Evolutionary conservation across 148 eudicot genomes (phyloP).

Genomic region (Fagopyrum tataricum): DNA sequence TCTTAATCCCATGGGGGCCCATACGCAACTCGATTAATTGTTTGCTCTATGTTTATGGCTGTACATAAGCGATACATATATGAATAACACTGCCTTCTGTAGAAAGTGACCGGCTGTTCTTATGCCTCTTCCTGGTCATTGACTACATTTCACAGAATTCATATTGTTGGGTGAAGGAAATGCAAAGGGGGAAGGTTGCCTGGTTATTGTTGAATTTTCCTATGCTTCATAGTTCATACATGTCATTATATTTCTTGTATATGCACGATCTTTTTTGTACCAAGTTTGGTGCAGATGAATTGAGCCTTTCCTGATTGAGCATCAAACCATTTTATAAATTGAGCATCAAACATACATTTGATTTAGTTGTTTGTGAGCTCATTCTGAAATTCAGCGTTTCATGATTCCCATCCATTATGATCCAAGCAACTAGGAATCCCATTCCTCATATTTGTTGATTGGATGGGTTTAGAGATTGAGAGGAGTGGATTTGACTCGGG

Average conservation of each 20-base stretch:
- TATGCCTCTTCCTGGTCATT: background rate
- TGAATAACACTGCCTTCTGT: background rate
- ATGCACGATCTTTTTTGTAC: too few relatives aligned
- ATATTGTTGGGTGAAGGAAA: slow-evolving; percentile 9
- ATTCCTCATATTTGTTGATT: too few relatives aligned
- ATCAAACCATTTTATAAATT: too few relatives aligned
- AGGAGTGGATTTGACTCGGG: too few relatives aligned
- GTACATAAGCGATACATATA: background rate
- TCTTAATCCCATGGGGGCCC: slow-evolving; percentile 2
- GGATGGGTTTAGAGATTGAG: too few relatives aligned
- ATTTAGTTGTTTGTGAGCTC: background rate
- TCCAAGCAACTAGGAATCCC: too few relatives aligned
- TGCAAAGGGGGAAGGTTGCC: slow-evolving; percentile 2
- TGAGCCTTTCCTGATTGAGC: too few relatives aligned
- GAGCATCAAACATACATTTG: too few relatives aligned
- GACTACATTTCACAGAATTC: slow-evolving; percentile 7
- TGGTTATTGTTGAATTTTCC: background rate
- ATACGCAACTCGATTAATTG: background rate
- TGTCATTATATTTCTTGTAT: background rate
- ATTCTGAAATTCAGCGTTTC: too few relatives aligned
- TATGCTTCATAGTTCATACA: background rate
- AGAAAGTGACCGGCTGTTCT: slow-evolving; percentile 3
- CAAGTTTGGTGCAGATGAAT: too few relatives aligned
- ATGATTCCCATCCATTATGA: too few relatives aligned
- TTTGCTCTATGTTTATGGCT: slow-evolving; percentile 5